Percentiles rank a stretch among this genome's conserved stretches.
phyloP scores from a whole-genome alignment of 2,329 filamentous ascomycete species.

The Volutella citrinella region DNA sequence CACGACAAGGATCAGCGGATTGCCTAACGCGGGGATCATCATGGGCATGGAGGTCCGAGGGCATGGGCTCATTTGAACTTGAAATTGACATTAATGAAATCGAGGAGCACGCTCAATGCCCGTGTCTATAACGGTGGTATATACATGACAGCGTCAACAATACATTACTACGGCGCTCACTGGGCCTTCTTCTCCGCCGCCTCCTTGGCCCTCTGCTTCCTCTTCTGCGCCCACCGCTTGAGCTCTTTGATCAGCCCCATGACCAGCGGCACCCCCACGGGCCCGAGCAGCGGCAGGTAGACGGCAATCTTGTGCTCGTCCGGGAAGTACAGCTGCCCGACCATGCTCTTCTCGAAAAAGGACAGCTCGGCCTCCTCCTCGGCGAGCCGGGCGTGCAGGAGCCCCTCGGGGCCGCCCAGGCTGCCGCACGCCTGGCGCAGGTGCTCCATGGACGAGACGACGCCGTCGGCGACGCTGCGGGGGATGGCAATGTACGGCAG shows the following conservation, averaged over 20 bases:
- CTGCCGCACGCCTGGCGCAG: slow-evolving; percentile 73
- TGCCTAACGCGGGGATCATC: no score
- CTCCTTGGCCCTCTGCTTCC: slow-evolving; percentile 41
- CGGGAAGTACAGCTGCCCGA: slow-evolving; percentile 96
- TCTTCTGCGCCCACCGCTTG: slow-evolving; percentile 55
- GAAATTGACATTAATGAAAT: no score
- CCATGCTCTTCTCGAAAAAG: slow-evolving; percentile 99
- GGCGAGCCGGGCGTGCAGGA: slow-evolving; percentile 79
- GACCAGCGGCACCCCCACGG: slow-evolving; percentile 83
- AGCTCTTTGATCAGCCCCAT: slow-evolving; percentile 83
- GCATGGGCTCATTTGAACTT: no score
- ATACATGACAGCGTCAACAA: no score
- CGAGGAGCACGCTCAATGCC: no score
- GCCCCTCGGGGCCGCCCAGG: slow-evolving; percentile 62
- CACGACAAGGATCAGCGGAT: no score
- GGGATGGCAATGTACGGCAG: slow-evolving; percentile 91
- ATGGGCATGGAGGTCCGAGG: no score
- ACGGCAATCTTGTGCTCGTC: slow-evolving; percentile 98
- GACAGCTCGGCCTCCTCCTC: slow-evolving; percentile 88
- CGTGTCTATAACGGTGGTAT: no score
- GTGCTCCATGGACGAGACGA: slow-evolving; percentile 74
- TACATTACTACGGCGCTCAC: no score
- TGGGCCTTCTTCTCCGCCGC: slow-evolving; percentile 37
- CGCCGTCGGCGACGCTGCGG: slow-evolving; percentile 78
- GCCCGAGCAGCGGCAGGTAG: slow-evolving; percentile 86